These are phyloP conservation scores for Blastobotrys arbuscula DNA, from an alignment of 1,139 yeast genomes.

Conservation along the genomic window DNA sequence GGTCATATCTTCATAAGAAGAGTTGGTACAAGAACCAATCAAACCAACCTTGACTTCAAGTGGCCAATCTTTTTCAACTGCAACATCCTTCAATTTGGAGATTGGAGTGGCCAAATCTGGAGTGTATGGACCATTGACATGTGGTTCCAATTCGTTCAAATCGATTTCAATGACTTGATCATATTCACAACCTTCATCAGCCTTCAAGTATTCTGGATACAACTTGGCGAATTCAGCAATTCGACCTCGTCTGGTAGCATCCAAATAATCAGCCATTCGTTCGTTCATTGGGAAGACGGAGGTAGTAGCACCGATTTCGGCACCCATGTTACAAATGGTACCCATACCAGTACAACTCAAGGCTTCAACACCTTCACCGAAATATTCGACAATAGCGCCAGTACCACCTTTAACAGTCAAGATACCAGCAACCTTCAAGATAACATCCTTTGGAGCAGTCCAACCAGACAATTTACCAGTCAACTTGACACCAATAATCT, in stretches of 20 bases:
- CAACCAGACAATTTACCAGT: conserved; percentile 95
- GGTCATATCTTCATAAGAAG: conserved; percentile 98
- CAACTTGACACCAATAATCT: conserved; percentile 92
- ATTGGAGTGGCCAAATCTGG: conserved; percentile 98
- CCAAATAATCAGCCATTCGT: conserved; percentile 83
- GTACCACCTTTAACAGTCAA: conserved; percentile 99
- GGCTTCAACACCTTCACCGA: conserved; percentile 93
- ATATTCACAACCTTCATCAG: conserved; percentile 93
- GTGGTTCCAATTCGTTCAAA: conserved; percentile 93
- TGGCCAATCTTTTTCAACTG: conserved; percentile 90
- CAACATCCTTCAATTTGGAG: conserved; percentile 86
- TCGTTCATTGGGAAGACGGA: conserved; percentile 96
- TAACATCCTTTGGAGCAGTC: conserved; percentile 98
- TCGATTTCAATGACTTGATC: conserved; percentile 95
- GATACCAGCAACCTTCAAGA: conserved; percentile 92
- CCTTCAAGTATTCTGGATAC: conserved; percentile 72
- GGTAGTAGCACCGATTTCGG: conserved; percentile 99
- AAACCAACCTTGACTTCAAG: conserved; percentile 89
- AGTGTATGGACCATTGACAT: conserved; percentile 98
- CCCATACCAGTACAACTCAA: conserved; percentile 99
- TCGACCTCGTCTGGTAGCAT: conserved; percentile 79
- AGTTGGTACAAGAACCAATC: conserved; percentile 99
- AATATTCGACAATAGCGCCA: conserved; percentile 95
- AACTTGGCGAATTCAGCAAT: conserved; percentile 73
- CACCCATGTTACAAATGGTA: conserved; percentile 99